Evolutionary conservation across 2,329 filamentous ascomycete species (phyloP).

Genomic region (Fusarium bulbicola): DNA sequence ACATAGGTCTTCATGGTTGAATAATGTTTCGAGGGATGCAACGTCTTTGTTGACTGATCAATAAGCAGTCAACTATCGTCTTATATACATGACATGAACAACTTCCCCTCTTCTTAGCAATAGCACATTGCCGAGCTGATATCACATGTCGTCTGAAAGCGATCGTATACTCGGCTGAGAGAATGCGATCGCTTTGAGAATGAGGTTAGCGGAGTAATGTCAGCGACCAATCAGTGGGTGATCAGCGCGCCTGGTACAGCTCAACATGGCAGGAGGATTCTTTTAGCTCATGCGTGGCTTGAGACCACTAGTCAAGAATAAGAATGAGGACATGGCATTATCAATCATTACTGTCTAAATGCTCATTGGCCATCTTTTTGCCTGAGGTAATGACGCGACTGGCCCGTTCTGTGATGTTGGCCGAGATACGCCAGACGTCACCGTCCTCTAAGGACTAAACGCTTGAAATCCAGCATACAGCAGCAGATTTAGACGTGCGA

Average conservation of each 20-base stretch:
- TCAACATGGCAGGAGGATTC: background rate
- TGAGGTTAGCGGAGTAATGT: background rate
- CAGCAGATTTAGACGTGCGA: background rate
- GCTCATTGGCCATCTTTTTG: background rate
- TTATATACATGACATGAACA: background rate
- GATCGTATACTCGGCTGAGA: background rate
- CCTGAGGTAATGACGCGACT: too few species aligned
- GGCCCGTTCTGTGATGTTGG: too few species aligned
- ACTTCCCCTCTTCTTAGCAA: background rate
- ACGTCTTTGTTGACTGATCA: background rate
- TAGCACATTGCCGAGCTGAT: background rate
- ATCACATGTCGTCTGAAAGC: background rate
- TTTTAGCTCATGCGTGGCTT: background rate
- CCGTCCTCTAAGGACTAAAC: background rate
- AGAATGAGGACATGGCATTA: background rate
- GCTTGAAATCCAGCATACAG: rapidly evolving
- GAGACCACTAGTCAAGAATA: background rate
- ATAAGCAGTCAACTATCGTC: rapidly evolving
- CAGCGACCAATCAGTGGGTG: background rate
- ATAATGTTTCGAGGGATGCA: background rate
- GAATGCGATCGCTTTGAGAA: background rate
- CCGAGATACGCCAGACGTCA: background rate
- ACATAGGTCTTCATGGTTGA: background rate
- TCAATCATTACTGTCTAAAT: background rate
- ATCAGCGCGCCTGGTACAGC: background rate